Percentiles rank a stretch among this genome's conserved stretches.
These are phyloP conservation scores for Calycina herbarum DNA, from an alignment of 2,329 filamentous ascomycete species.

Conservation along the genomic window DNA sequence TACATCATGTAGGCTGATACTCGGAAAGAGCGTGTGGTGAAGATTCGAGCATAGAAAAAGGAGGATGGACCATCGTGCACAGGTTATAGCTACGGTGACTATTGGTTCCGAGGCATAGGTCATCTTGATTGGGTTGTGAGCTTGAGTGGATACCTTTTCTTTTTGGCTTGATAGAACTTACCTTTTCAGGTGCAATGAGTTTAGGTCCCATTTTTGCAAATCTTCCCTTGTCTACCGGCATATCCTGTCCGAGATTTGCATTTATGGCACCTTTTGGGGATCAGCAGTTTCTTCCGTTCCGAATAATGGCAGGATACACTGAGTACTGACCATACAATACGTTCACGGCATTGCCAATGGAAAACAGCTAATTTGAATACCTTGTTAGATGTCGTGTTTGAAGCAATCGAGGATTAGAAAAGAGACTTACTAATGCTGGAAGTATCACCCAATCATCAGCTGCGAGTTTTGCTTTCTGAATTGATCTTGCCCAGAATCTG, in stretches of 20 bases:
- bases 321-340: background rate
- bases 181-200: background rate
- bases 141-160: background rate
- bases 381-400: background rate
- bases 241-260: constrained; percentile 1
- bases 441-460: constrained; percentile 1
- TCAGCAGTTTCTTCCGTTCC: background rate
- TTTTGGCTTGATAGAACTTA: background rate
- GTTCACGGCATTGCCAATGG: background rate
- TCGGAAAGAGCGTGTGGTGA: background rate
- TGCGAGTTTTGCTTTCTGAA: constrained; percentile 8
- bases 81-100: background rate
- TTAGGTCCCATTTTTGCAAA: constrained; percentile 5
- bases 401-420: background rate
- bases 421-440: background rate
- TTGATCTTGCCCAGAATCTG: background rate
- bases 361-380: background rate
- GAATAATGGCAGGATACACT: background rate
- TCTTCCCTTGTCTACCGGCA: background rate
- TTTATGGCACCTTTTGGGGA: background rate
- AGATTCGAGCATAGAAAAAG: background rate
- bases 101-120: background rate
- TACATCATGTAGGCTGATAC: background rate
- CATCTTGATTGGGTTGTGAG: background rate
- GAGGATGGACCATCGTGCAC: background rate